Evolutionary conservation across 1,139 yeast species (phyloP), one percentile per base, ranked within the genome.

Genomic region (Yamadazyma kanchanaburiensis): DNA sequence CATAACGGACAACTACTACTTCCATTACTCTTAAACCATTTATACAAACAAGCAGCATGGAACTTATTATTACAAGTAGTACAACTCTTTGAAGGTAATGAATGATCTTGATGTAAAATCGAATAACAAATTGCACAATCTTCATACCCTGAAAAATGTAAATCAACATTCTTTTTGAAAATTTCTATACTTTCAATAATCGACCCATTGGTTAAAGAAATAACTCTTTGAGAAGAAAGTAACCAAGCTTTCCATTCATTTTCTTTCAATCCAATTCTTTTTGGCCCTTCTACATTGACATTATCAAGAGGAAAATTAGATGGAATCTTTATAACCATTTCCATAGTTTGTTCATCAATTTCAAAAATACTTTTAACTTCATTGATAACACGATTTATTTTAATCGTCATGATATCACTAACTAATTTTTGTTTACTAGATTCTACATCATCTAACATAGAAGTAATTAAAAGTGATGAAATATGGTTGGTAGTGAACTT

Each of bases 111-210:
- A 50, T 89, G 95, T 41, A 88, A 65, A 40, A 89, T 82, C 4
- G 94, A 81, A 53, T 89, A 91, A 56, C 99, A 91, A 49, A 91
- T 88, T 5, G 97, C 95, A 69, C 99, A 91, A 39, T 91, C 97
- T 46, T 87, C 96, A 44, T 87, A 88, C 0, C 96, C 96, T 9
- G 84, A 79, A 52, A 89, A 89, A 51, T 89, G 95, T 38, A 85
- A 65, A 28, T 77, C 72, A 24, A 87, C 91, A 50, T 88, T 88
- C 46, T 75, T 78, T 52, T 84, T 80, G 55, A 89, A 86, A 27
- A 86, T 69, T 42, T 84, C 89, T 33, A 94, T 66, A 2, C 96
- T 84, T 37, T 87, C 95, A 24, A 80, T 60, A 19, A 91, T 77
- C 1, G 94, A 80, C 8, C 95, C 96, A 47, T 84, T 85, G 10